A percentile compares a stretch with the other conserved stretches of the same genome.
phyloP scores from a whole-genome alignment of 1,139 yeast species.

The Debaryomyces fabryi region DNA sequence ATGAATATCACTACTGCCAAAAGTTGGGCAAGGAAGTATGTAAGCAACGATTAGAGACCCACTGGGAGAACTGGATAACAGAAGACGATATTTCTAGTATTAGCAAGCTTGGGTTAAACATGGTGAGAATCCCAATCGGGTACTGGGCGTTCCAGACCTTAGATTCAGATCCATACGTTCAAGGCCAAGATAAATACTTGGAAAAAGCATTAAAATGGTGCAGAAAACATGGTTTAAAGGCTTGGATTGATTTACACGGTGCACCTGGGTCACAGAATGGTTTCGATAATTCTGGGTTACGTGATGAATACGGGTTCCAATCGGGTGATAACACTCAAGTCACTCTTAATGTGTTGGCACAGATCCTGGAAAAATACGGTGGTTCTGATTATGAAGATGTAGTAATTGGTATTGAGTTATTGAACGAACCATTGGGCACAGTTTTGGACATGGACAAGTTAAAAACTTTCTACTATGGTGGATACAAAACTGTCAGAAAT shows the following conservation, averaged over 20 bases:
- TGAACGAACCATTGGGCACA: slow-evolving; percentile 90
- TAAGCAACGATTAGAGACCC: slow-evolving; percentile 52
- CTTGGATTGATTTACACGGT: slow-evolving; percentile 93
- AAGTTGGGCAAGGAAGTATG: slow-evolving; percentile 66
- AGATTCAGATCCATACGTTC: slow-evolving; percentile 80
- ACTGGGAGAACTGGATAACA: slow-evolving; percentile 81
- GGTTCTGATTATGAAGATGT: slow-evolving; percentile 65
- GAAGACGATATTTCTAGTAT: slow-evolving; percentile 73
- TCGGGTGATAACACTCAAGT: slow-evolving; percentile 50
- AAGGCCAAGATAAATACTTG: slow-evolving; percentile 75
- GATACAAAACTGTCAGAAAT: slow-evolving; percentile 55
- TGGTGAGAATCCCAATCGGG: slow-evolving; percentile 90
- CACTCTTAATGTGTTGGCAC: slow-evolving; percentile 54
- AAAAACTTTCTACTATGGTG: slow-evolving; percentile 56
- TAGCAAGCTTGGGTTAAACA: slow-evolving; percentile 69
- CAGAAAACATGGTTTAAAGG: slow-evolving; percentile 60
- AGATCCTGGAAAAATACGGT: slow-evolving; percentile 63
- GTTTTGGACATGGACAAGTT: slow-evolving; percentile 59
- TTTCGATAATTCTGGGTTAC: slow-evolving; percentile 88
- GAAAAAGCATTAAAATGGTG: slow-evolving; percentile 83
- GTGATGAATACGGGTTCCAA: slow-evolving; percentile 68
- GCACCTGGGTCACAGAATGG: slow-evolving; percentile 98
- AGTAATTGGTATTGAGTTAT: slow-evolving; percentile 78
- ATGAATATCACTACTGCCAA: slow-evolving; percentile 76
- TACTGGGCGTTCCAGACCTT: slow-evolving; percentile 86